Conservation (phyloP, 306 rosid species). For the Pyrus bretschneideri region DNA sequence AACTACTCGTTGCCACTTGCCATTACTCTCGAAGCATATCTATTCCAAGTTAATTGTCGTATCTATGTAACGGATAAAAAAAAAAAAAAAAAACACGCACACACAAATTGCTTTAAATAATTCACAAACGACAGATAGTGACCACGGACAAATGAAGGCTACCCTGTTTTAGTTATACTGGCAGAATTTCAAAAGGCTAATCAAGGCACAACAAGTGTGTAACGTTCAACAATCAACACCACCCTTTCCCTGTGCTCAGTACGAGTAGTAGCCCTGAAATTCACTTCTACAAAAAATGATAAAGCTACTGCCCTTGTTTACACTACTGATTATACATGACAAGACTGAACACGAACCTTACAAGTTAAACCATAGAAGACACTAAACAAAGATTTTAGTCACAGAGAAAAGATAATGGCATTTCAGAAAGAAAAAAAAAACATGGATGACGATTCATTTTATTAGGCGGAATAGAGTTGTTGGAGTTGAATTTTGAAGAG, state of each 20-base stretch:
- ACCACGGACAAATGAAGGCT: neutral
- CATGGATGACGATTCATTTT: neutral
- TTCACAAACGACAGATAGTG: neutral
- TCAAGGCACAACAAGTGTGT: neutral
- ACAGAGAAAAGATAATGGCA: conserved; percentile 8
- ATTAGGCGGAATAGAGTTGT: neutral
- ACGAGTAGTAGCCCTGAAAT: conserved; percentile 14
- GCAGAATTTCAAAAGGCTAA: neutral
- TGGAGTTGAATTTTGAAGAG: neutral
- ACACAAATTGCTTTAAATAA: neutral
- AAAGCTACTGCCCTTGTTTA: conserved; percentile 3
- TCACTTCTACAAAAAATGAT: neutral
- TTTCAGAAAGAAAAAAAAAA: conserved; percentile 9
- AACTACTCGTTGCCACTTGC: neutral
- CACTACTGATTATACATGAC: neutral
- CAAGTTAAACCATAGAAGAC: neutral
- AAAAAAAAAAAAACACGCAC: neutral
- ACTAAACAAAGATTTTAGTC: conserved; percentile 2
- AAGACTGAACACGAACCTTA: neutral
- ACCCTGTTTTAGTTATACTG: neutral
- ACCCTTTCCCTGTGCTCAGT: conserved; percentile 1
- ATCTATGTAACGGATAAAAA: neutral
- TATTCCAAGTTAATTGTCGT: neutral
- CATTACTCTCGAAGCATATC: neutral
- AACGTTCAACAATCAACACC: conserved; percentile 3